These are phyloP conservation scores for Urostyla sp. DNA, from an alignment of 73 alveolate species.

Conservation along the genomic window DNA sequence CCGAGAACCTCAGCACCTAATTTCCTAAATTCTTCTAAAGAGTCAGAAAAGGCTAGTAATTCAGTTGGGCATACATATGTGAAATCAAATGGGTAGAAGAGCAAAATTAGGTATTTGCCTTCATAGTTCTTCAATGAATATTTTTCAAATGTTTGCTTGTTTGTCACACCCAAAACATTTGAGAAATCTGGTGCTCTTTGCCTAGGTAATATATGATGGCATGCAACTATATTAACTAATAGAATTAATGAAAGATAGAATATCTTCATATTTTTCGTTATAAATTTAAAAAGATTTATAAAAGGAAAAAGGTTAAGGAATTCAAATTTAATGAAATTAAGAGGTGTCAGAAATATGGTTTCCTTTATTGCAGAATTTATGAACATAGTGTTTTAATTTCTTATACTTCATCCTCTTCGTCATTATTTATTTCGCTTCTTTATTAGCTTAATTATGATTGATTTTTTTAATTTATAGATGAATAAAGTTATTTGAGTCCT, in stretches of 20 bases:
- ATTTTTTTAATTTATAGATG: too few relatives aligned
- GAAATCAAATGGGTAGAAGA: slow-evolving; percentile 99
- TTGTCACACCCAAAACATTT: slow-evolving; percentile 65
- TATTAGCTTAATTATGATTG: too few relatives aligned
- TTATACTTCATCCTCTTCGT: too few relatives aligned
- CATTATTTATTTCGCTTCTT: too few relatives aligned
- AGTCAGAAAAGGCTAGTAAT: slow-evolving; percentile 96
- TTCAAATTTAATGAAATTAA: too few relatives aligned
- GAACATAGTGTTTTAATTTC: too few relatives aligned
- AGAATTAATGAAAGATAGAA: background rate
- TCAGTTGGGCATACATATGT: slow-evolving; percentile 99
- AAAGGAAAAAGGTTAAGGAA: too few relatives aligned
- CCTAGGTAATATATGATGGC: slow-evolving; percentile 41
- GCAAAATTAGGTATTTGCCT: slow-evolving; percentile 94
- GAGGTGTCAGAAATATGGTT: too few relatives aligned
- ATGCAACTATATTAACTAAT: background rate
- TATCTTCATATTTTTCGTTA: background rate
- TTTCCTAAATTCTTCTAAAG: slow-evolving; percentile 87
- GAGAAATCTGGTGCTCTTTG: slow-evolving; percentile 72
- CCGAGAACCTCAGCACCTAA: slow-evolving; percentile 92
- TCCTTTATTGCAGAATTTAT: too few relatives aligned
- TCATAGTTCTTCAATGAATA: slow-evolving; percentile 78
- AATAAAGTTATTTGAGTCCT: too few relatives aligned
- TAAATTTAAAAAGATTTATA: too few relatives aligned
- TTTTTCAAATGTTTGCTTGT: slow-evolving; percentile 75